Evolutionary conservation across 139 green algal genomes (phyloP).

Genomic region (Chlorella sp.): DNA sequence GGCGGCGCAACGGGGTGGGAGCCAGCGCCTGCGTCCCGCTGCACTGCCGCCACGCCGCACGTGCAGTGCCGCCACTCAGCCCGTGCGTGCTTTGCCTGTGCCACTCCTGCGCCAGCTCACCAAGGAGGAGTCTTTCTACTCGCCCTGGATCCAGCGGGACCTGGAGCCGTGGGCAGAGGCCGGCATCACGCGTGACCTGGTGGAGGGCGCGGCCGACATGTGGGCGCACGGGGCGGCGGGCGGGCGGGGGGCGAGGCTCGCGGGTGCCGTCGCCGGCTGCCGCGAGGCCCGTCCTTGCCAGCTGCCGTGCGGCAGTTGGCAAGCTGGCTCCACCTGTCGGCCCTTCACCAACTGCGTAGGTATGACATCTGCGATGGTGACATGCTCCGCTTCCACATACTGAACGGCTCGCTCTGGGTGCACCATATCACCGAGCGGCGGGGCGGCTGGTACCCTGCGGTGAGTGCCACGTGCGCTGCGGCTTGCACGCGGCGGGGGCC

Average conservation of each 20-base stretch:
- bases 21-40: not conserved
- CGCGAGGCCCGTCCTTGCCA: too few relatives aligned
- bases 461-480: too few relatives aligned
- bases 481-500: not conserved
- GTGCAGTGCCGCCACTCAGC: not conserved
- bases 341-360: too few relatives aligned
- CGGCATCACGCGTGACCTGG: conserved; percentile 38
- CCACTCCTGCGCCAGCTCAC: not conserved
- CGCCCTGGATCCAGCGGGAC: conserved; percentile 30
- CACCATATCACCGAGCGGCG: conserved; percentile 45
- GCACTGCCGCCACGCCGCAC: not conserved
- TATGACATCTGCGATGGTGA: conserved; percentile 47
- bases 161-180: conserved; percentile 24
- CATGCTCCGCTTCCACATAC: conserved; percentile 45
- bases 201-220: conserved; percentile 19
- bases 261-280: too few relatives aligned
- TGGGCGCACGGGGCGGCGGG: too few relatives aligned
- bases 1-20: too few relatives aligned
- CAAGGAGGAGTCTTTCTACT: conserved; percentile 14
- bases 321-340: too few relatives aligned
- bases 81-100: not conserved
- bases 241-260: too few relatives aligned
- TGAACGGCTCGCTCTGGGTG: conserved; percentile 48
- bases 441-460: conserved; percentile 33
- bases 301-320: too few relatives aligned